Base-by-base conservation (phyloP, 1,284 basidiomycete species). In the Malassezia pachydermatis region DNA sequence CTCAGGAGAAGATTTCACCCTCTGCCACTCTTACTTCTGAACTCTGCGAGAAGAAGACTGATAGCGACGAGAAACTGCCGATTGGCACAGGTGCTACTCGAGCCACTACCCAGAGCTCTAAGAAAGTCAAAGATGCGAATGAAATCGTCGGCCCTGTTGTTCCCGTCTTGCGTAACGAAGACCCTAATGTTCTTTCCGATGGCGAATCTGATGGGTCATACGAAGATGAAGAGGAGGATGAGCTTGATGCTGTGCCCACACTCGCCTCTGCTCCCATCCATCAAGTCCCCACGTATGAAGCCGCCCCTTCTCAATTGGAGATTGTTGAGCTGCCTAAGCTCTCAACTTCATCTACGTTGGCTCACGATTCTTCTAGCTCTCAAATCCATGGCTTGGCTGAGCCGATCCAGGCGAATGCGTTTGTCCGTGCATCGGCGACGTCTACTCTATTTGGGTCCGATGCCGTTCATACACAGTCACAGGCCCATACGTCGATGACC, bases 161-260 rank as follows among this genome's bases (percentile, higher is more conserved):
- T 16, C 50, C 50, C 19, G 50, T 52, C 17, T 30, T 52, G 6
- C 50, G 50, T 27, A 51, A 23, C 32, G 44, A 46, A 5, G 39
- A 41, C 20, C 44, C 39, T 19, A 25, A 5, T 28, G 39, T 27
- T 1, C 9, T 13, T 6, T 28, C 29, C 7, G 43, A 41, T 10
- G 19, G 34, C 7, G 49, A 41, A 14, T 41, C 29, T 5, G 38
- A 39, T 14, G 25, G n/a, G n/a, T n/a, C 43, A 2, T 32, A 42
- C 8, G 41, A 50, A 14, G 37, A 45, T 4, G 6, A 30, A 6
- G 34, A 30, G 7, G 33, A 35, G 7, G 41, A 43, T 20, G 34
- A 36, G 16, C 34, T 36, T 20, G 14, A 10, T 13, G 10, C 14
- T 2, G n/a, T 36, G n/a, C n/a, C n/a, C n/a, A n/a, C n/a, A n/a